Base-by-base conservation (phyloP, 2,329 filamentous ascomycete genomes). In the Aspergillus sp. region DNA sequence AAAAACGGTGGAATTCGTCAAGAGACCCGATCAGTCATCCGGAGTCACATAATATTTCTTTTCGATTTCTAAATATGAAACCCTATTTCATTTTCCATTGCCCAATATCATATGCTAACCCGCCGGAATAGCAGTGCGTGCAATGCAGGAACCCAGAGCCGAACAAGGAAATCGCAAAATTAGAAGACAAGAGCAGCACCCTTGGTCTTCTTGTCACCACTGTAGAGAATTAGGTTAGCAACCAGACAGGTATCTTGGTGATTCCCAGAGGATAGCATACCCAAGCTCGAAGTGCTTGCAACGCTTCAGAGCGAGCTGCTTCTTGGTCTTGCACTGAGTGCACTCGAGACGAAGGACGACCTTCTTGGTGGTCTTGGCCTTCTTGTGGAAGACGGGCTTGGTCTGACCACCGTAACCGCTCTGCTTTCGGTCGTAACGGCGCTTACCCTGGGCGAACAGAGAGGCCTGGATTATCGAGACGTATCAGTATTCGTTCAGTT, bases 131-230 rank as follows among this genome's bases (percentile, higher is more conserved):
- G 68, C 65, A 65, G 65, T 62, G 62, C 67, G 67, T 71, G 70
- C 72, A 74, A 73, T 71, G 71, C 69, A 72, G 66, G 68, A 74
- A 74, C 72, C 72, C 72, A 73, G 69, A 73, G 70, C 72, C 72
- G 69, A 74, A 74, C 70, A 75, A 75, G 70, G 66, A 74, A 74
- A 74, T 70, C 65, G 65, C 68, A 76, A 81, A 85, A 83, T 89
- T 96, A 99, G 88, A 99, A 99, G 76, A 99, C 95, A 77, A 99
- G 88, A 82, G 95, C 95, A 75, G 95, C 95, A 90, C 95, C 95
- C 92, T 99, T 99, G 76, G 95, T 99, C 91, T 99, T 99, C 93
- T 99, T 99, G 90, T 99, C 95, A 88, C 95, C 95, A 89, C 95
- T 96, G 72, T 74, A 64, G 52, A 61, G 66, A 64, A 31, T 31